Base-by-base conservation (phyloP, 306 rosid genomes). In the Benincasa hispida region DNA sequence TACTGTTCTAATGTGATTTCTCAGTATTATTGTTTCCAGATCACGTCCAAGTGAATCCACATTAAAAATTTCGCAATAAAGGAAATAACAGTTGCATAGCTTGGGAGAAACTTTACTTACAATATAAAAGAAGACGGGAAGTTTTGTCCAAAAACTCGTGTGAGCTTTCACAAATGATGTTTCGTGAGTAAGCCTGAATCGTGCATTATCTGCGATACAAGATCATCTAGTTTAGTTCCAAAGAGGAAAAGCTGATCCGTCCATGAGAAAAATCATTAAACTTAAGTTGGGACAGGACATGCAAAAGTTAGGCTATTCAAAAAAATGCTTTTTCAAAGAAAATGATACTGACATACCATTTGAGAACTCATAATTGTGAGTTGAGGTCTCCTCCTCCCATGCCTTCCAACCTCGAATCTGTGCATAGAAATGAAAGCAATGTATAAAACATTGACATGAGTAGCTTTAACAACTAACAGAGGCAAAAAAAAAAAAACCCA, bases 401-500 rank as follows among this genome's bases (percentile, higher is more conserved):
- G 82, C 84, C 84, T 92, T 95, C 99, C 99, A 95, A 69, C 96
- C 98, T 66, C 98, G 92, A 77, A 92, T 95, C 99, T 95, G 69
- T 45, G 42, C 8, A 84, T 61, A 75, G 78, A 79, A 79, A 84
- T n/a, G 25, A 56, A 50, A 87, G 45, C 7, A 77, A 77, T 55
- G 56, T 25, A 34, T 37, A 41, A 50, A 25, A 75, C 21, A 70
- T 78, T 27, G 63, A 39, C 18, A 11, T 15, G 24, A 54, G 60
- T 37, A 37, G 47, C 54, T 10, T 51, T 19, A 35, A 58, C 34
- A 72, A 18, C 22, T 25, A 50, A 50, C 8, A 28, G 19, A 30
- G 45, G 5, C 27, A 30, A 48, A 18, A 14, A 45, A n/a, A n/a
- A n/a, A 34, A 47, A 28, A 2, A 15, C 17, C 57, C 21, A 69